Evolutionary conservation across 2,329 filamentous ascomycete species (phyloP).

Genomic region (Penicillium crustosum): DNA sequence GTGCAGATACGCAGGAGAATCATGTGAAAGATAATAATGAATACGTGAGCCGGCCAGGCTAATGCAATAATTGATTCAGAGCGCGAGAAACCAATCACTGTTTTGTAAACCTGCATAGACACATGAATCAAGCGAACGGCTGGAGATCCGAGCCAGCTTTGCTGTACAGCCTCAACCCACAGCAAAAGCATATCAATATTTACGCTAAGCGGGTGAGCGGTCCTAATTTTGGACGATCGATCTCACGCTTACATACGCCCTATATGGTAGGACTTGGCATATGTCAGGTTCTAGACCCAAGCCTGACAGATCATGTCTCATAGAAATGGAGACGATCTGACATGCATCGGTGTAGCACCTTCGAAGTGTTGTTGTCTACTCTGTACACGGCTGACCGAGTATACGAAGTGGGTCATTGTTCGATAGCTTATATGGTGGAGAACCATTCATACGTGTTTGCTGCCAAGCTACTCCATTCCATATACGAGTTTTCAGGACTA

Average conservation of each 20-base stretch:
- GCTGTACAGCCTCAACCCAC: slow-evolving; percentile 10
- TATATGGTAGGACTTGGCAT: not conserved
- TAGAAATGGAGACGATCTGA: not conserved
- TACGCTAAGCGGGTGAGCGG: not conserved
- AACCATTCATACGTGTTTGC: not conserved
- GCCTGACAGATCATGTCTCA: not conserved
- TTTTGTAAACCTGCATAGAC: slow-evolving; percentile 1
- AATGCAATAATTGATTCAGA: not conserved
- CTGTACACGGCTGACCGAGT: not conserved
- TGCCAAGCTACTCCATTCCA: not conserved
- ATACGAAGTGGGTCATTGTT: not conserved
- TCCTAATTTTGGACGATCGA: not conserved
- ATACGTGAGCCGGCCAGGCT: not conserved
- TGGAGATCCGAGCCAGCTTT: slow-evolving; percentile 7
- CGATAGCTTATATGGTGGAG: not conserved
- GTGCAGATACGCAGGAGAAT: not conserved
- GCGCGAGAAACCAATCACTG: not conserved
- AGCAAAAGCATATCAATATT: not conserved
- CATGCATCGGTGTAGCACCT: slow-evolving; percentile 4
- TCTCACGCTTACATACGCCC: not conserved
- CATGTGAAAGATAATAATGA: slow-evolving; percentile 10
- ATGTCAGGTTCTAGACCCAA: not conserved
- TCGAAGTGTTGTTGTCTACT: not conserved
- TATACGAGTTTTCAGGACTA: not conserved
- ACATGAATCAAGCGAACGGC: not conserved